These are phyloP conservation scores for Ceratocystiopsis minuta DNA, from an alignment of 2,329 filamentous ascomycete genomes.

Conservation along the genomic window DNA sequence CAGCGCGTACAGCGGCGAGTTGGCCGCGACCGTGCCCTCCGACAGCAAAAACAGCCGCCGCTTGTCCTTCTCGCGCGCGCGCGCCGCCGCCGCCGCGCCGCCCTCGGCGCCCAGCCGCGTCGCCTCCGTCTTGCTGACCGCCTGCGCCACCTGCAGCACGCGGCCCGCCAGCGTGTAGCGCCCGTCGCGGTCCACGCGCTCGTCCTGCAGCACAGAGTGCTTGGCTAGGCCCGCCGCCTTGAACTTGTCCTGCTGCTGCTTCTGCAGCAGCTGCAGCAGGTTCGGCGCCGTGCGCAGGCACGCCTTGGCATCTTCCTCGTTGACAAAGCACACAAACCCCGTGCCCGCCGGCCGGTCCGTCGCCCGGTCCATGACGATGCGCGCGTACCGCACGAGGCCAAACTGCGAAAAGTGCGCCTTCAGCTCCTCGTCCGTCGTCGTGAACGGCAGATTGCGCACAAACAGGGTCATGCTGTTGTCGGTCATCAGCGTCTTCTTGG, in stretches of 20 bases:
- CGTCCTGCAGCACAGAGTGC: constrained; percentile 76
- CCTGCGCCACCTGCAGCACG: constrained; percentile 65
- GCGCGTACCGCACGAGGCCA: constrained; percentile 73
- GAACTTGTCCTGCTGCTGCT: background rate
- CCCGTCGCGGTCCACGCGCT: constrained; percentile 62
- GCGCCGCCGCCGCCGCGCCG: constrained; percentile 40
- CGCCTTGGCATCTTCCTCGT: constrained; percentile 51
- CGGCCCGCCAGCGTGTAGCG: constrained; percentile 83
- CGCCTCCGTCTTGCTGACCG: constrained; percentile 71
- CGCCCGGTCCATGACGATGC: constrained; percentile 71
- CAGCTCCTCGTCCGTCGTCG: constrained; percentile 62
- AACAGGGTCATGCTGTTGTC: constrained; percentile 70
- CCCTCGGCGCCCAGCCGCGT: constrained; percentile 49
- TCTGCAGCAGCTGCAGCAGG: background rate
- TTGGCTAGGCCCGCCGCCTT: constrained; percentile 28
- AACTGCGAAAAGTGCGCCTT: constrained; percentile 79
- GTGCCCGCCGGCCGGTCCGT: constrained; percentile 82
- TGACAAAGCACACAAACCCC: constrained; percentile 86
- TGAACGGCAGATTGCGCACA: constrained; percentile 86
- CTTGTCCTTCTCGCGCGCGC: constrained; percentile 64
- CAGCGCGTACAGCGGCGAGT: constrained; percentile 57
- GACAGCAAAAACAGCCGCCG: constrained; percentile 71
- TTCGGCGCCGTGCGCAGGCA: constrained; percentile 65
- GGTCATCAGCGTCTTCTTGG: constrained; percentile 19
- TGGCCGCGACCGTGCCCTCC: constrained; percentile 67